Base-by-base conservation (phyloP, 371 early-diverging fungal genomes). In the Rhizomucor pusillus region DNA sequence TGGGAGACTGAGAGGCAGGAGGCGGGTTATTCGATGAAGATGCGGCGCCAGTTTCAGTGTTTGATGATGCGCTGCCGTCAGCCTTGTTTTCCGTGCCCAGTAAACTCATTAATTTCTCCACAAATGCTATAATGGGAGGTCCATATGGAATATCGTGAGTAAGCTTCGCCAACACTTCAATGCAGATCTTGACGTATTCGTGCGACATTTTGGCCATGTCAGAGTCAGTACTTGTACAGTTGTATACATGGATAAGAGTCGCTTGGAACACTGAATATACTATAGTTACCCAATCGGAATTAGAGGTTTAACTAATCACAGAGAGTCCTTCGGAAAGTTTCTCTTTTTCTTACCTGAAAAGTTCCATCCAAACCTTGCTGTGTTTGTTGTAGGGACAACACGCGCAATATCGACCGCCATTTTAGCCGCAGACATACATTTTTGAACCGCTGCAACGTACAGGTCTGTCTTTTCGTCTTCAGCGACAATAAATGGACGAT, bases 351-450 rank as follows among this genome's bases (percentile, higher is more conserved):
- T 24, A 43, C 74, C 67, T 11, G 72, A 59, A 44, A 69, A 73
- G 29, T 73, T 75, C 72, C 71, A 71, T 12, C 77, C 73, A 52
- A 71, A 77, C n/a, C 61, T 63, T 11, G 61, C 48, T 37, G 68
- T 65, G 13, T 63, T 57, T 18, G 57, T 52, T 14, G 46, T 43
- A 1, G 69, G 66, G 18, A 69, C 57, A 11, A 54, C 40, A 5
- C 72, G 57, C 12, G 81, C 81, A 48, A 83, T 65, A 51, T 81
- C 77, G 37, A 82, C 69, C 0, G 72, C 57, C 5, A 60, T 48
- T 47, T 79, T 82, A 16, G 86, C 86, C 2, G 82, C 78, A 11
- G 65, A 56, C 1, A 72, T 75, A 40, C 82, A 82, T 6, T 75
- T 62, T 1, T 58, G 59, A 14, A 58, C 22, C 13, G 70, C 62